phyloP scores from a whole-genome alignment of 371 early-diverging fungal genomes.

The Syncephalastrum monosporum region DNA sequence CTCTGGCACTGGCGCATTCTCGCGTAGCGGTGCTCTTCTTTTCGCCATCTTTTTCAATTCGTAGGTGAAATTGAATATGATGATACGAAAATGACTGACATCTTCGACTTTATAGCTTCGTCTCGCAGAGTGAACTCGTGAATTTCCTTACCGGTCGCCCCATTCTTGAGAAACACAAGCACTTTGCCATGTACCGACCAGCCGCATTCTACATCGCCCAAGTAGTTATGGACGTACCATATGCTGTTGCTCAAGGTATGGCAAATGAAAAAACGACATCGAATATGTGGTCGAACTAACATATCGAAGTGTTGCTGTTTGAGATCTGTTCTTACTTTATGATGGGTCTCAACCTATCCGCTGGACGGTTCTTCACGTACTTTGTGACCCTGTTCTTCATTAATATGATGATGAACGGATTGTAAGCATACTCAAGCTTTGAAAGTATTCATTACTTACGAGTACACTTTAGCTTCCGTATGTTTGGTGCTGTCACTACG shows the following conservation, averaged over 20 bases:
- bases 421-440: neutral
- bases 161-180: slow-evolving; percentile 67
- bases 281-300: neutral
- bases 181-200: slow-evolving; percentile 64
- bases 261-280: neutral
- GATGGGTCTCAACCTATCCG: slow-evolving; percentile 43
- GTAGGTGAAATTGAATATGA: too few species aligned
- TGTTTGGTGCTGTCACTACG: slow-evolving; percentile 46
- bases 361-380: slow-evolving; percentile 48
- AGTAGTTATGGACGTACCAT: slow-evolving; percentile 43
- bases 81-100: too few species aligned
- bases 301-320: slow-evolving; percentile 14
- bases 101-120: slow-evolving; percentile 15
- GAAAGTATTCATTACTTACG: too few species aligned
- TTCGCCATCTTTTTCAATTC: slow-evolving; percentile 57
- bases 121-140: slow-evolving; percentile 52
- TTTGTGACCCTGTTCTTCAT: slow-evolving; percentile 39
- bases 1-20: slow-evolving; percentile 58
- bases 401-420: slow-evolving; percentile 32
- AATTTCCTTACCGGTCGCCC: slow-evolving; percentile 55
- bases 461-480: slow-evolving; percentile 44
- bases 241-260: slow-evolving; percentile 41
- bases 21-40: slow-evolving; percentile 65
- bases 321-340: slow-evolving; percentile 46
- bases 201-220: slow-evolving; percentile 62